Base-by-base conservation (phyloP, 768 basidiomycete genomes). In the Amanita thiersii region DNA sequence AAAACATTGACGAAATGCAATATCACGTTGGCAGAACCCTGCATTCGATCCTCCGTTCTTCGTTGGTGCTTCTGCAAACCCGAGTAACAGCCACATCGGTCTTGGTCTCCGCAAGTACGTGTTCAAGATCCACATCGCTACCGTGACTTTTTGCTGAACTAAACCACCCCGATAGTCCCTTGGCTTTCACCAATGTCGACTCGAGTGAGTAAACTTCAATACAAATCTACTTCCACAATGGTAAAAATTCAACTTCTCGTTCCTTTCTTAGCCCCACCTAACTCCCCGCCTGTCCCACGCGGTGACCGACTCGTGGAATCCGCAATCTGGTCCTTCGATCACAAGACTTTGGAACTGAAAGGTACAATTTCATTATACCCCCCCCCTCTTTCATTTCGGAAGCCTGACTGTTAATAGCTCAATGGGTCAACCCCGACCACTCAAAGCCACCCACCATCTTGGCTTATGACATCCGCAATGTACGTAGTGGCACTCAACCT, bases 351-450 rank as follows among this genome's bases (percentile, higher is more conserved):
- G 24, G 56, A 71, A 49, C 50, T 75, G 20, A 61, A 55, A 40
- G 62, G 73, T 73, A 44, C 41, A 56, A n/a, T n/a, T n/a, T n/a
- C n/a, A n/a, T n/a, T n/a, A n/a, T n/a, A n/a, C n/a, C n/a, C n/a
- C n/a, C n/a, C n/a, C n/a, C 14, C 20, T 23, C 21, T 8, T 23
- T 29, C 12, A 11, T 40, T 29, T 31, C 30, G 20, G 12, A 21
- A 25, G 8, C 21, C 1, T 5, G 23, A 43, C 29, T 30, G 14
- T n/a, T 30, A 28, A 21, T 43, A 75, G 73, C 67, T 4, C 64
- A 68, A 48, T 72, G 65, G 54, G 57, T 67, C 43, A 75, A 75
- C 47, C 59, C 58, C 11, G 66, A 73, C 50, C 62, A 63, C 25
- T 65, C 59, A 33, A 54, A 51, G 25, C 61, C 66, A 11, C 39